phyloP scores from a whole-genome alignment of 2,329 filamentous ascomycete species.

The Pseudogymnoascus sp. region DNA sequence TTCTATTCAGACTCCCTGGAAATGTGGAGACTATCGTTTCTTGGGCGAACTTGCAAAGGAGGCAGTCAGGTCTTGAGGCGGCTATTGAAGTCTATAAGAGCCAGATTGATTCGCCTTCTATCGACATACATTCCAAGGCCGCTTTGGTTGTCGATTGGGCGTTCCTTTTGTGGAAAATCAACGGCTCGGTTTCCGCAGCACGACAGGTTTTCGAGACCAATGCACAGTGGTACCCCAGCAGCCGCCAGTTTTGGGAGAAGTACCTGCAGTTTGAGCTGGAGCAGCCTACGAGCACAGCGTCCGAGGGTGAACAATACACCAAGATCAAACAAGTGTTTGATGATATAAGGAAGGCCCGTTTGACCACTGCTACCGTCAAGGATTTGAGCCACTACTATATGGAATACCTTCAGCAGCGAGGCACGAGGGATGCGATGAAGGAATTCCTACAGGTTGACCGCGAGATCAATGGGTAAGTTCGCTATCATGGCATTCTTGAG shows the following conservation, averaged over 20 bases:
- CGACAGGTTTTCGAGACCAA: conserved; percentile 78
- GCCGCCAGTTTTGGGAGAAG: conserved; percentile 79
- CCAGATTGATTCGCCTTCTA: conserved; percentile 65
- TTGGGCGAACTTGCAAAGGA: conserved; percentile 76
- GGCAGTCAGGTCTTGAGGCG: conserved; percentile 73
- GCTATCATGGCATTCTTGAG: neutral
- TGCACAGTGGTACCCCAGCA: conserved; percentile 75
- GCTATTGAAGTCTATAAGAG: conserved; percentile 76
- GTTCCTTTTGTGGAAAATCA: conserved; percentile 75
- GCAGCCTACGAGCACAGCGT: conserved; percentile 61
- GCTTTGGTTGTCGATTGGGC: conserved; percentile 86
- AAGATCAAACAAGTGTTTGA: conserved; percentile 76
- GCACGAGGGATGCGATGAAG: conserved; percentile 75
- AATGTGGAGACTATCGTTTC: conserved; percentile 84
- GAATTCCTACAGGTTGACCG: conserved; percentile 76
- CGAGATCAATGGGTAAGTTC: conserved; percentile 72
- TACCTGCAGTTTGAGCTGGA: conserved; percentile 85
- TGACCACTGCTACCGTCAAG: conserved; percentile 60
- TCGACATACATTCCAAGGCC: conserved; percentile 74
- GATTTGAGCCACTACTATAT: conserved; percentile 74
- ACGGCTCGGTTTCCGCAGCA: conserved; percentile 71
- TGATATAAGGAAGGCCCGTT: conserved; percentile 65
- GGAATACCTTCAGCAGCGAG: conserved; percentile 73
- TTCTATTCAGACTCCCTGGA: conserved; percentile 68
- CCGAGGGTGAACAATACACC: conserved; percentile 57